Conservation (phyloP, 75 land plant genomes). For the Azolla pinnata region DNA sequence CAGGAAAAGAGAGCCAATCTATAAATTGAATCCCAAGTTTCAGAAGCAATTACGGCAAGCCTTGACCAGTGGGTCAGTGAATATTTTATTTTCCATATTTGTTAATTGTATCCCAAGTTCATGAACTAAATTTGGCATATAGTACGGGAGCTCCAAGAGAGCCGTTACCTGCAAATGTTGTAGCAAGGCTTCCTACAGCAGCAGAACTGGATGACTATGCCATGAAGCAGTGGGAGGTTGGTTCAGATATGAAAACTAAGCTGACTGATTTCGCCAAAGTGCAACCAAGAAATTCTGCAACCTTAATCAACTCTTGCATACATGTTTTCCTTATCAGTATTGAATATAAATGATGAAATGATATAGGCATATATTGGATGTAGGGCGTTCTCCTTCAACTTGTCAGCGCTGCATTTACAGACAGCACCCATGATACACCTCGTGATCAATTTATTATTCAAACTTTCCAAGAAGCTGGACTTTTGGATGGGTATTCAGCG, state of each 20-base stretch:
- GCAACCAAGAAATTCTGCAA: too few species aligned
- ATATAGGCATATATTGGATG: not conserved
- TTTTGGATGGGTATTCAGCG: constrained; percentile 56
- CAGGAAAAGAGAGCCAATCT: constrained; percentile 66
- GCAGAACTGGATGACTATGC: constrained; percentile 84
- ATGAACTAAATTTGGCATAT: constrained; percentile 1
- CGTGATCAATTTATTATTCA: constrained; percentile 59
- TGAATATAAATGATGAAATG: not conserved
- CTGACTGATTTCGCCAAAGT: not conserved
- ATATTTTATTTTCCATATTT: not conserved
- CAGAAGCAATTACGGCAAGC: constrained; percentile 65
- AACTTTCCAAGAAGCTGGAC: constrained; percentile 66
- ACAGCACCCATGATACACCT: constrained; percentile 31
- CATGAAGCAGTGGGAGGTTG: constrained; percentile 92
- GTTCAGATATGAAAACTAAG: not conserved
- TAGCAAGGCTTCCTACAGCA: constrained; percentile 54
- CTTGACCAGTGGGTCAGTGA: constrained; percentile 59
- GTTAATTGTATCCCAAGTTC: not conserved
- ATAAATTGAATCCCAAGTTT: constrained; percentile 68
- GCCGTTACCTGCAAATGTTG: constrained; percentile 53
- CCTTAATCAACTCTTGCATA: not conserved
- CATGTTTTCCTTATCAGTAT: not conserved
- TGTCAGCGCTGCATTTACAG: constrained; percentile 57
- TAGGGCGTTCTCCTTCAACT: constrained; percentile 90
- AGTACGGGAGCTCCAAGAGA: constrained; percentile 80